Percentiles rank a stretch among this genome's conserved stretches.
Evolutionary conservation across 306 rosid species (phyloP).

Genomic region (Hippophae gyantsensis): DNA sequence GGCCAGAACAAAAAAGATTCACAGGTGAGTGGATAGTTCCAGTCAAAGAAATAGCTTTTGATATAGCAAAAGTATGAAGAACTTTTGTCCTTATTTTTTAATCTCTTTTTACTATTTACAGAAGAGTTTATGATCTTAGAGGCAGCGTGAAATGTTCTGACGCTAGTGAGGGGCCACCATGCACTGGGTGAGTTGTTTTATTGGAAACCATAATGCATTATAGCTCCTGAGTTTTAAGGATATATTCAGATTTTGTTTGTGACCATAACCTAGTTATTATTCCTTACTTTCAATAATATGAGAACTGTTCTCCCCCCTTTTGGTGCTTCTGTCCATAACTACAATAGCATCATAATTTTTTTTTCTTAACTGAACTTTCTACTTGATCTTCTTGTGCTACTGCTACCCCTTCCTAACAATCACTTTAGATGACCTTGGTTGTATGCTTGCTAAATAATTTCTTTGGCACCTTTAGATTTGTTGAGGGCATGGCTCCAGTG

Average conservation of each 20-base stretch:
- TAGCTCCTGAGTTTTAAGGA: no score
- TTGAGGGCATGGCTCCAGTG: slow-evolving; percentile 98
- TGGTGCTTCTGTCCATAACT: no score
- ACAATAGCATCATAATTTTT: no score
- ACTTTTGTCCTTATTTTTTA: slow-evolving; percentile 4
- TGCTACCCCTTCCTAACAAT: no score
- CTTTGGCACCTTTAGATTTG: slow-evolving; percentile 45
- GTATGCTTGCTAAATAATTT: neutral
- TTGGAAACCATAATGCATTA: no score
- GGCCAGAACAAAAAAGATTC: slow-evolving; percentile 67
- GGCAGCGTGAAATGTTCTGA: slow-evolving; percentile 89
- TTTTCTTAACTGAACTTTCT: no score
- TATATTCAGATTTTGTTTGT: no score
- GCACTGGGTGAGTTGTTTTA: slow-evolving; percentile 65
- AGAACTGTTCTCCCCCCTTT: no score
- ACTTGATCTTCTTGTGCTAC: no score
- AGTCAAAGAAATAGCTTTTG: slow-evolving; percentile 2
- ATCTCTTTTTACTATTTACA: slow-evolving; percentile 25
- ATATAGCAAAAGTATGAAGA: neutral
- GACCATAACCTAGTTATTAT: no score
- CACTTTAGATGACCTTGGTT: no score
- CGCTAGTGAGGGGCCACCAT: slow-evolving; percentile 85
- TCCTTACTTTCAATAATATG: no score
- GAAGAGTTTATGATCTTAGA: slow-evolving; percentile 85
- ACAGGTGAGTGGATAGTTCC: slow-evolving; percentile 39